Conservation (phyloP, 768 basidiomycete genomes). For the Podaxis sp. region DNA sequence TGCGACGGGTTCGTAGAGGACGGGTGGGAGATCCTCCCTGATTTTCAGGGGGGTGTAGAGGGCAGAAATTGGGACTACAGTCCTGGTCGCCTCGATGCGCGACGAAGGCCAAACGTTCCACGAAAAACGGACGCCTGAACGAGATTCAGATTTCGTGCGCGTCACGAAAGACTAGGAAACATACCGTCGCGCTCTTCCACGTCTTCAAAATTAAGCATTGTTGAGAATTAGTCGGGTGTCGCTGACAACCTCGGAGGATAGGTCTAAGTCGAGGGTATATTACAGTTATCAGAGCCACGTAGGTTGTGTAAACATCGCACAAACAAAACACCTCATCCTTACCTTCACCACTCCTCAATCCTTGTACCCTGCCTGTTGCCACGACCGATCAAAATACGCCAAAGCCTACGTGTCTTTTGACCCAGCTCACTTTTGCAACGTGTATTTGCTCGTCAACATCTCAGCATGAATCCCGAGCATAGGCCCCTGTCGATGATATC, state of each 20-base stretch:
- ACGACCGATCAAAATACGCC: background rate
- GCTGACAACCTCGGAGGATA: slow-evolving; percentile 33
- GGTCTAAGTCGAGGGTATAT: background rate
- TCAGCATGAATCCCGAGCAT: background rate
- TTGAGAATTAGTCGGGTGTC: slow-evolving; percentile 33
- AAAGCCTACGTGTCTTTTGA: background rate
- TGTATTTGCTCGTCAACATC: background rate
- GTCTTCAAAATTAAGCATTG: slow-evolving; percentile 89
- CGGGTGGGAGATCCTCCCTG: slow-evolving; percentile 91
- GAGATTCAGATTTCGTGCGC: background rate
- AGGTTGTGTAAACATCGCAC: slow-evolving; percentile 26
- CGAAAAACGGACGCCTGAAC: slow-evolving; percentile 84
- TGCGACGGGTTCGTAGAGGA: slow-evolving; percentile 96
- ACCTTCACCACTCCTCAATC: background rate
- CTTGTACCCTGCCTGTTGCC: background rate
- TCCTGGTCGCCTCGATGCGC: slow-evolving; percentile 95
- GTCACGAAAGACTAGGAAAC: slow-evolving; percentile 20
- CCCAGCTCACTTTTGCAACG: background rate
- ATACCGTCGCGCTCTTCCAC: slow-evolving; percentile 95
- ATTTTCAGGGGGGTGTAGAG: slow-evolving; percentile 95
- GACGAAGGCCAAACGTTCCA: slow-evolving; percentile 99
- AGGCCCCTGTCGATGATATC: background rate
- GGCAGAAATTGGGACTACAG: slow-evolving; percentile 97
- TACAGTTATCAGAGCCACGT: slow-evolving; percentile 29
- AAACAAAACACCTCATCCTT: slow-evolving; percentile 19